Percentiles rank a stretch among this genome's conserved stretches.
These are phyloP conservation scores for Calonectria multiphialidica DNA, from an alignment of 2,329 filamentous ascomycete species.

Conservation along the genomic window DNA sequence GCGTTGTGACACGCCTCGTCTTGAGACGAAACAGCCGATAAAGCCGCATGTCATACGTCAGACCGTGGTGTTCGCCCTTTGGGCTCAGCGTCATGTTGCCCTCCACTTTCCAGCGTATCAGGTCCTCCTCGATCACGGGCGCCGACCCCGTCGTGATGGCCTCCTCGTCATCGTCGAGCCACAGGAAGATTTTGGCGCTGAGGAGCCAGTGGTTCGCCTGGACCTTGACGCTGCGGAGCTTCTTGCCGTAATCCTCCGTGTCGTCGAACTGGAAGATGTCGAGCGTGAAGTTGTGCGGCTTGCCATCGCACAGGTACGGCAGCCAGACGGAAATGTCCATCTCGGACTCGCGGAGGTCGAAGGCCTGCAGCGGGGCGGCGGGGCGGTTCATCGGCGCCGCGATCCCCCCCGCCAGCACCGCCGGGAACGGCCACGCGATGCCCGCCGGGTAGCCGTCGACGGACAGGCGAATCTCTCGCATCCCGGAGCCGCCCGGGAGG, in stretches of 20 bases:
- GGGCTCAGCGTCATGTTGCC: neutral
- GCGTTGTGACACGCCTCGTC: neutral
- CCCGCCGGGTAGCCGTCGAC: constrained; percentile 82
- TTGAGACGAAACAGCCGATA: neutral
- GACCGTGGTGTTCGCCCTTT: neutral
- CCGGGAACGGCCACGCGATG: constrained; percentile 83
- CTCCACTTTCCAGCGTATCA: neutral
- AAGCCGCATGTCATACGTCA: neutral
- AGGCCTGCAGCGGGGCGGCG: constrained; percentile 82
- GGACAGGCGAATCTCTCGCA: constrained; percentile 81
- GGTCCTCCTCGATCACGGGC: neutral
- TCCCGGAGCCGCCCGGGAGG: constrained; percentile 77
- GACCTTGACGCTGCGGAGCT: neutral
- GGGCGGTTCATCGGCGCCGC: constrained; percentile 83
- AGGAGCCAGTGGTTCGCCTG: neutral
- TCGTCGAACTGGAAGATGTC: constrained; percentile 75
- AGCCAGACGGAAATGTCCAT: constrained; percentile 87
- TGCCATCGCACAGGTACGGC: constrained; percentile 74
- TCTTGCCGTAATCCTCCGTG: constrained; percentile 40
- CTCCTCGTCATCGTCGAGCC: neutral
- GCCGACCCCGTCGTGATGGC: neutral
- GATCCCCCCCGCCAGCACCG: constrained; percentile 86
- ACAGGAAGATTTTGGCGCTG: neutral
- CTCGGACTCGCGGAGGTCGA: constrained; percentile 83
- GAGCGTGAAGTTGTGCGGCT: constrained; percentile 75